Conservation (phyloP, 2,329 filamentous ascomycete genomes). For the Colletotrichum lindemuthianum region DNA sequence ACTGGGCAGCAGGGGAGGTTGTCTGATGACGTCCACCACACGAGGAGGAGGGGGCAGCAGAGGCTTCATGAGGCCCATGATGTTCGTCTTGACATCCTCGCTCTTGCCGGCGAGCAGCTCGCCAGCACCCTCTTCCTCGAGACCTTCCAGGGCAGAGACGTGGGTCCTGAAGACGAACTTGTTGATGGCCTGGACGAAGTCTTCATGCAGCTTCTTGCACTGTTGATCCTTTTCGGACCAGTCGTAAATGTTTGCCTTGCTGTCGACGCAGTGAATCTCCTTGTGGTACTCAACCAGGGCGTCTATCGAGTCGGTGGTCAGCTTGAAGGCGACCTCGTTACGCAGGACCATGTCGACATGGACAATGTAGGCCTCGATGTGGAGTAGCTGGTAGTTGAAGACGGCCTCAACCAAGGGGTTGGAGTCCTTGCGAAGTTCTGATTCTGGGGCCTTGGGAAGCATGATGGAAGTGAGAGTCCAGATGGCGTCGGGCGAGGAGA, state of each 20-base stretch:
- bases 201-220: conserved; percentile 96
- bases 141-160: conserved; percentile 88
- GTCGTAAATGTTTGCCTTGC: conserved; percentile 87
- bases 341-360: conserved; percentile 99
- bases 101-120: conserved; percentile 92
- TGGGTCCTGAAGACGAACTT: conserved; percentile 94
- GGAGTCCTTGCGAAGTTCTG: conserved; percentile 82
- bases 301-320: conserved; percentile 94
- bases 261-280: conserved; percentile 91
- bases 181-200: conserved; percentile 96
- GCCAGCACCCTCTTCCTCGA: conserved; percentile 95
- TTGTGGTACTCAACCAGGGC: conserved; percentile 94
- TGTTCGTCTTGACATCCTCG: conserved; percentile 89
- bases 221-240: conserved; percentile 98
- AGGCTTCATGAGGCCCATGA: conserved; percentile 87
- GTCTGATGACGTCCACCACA: conserved; percentile 88
- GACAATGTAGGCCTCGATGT: conserved; percentile 96
- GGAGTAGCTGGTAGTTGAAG: conserved; percentile 92
- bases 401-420: conserved; percentile 87
- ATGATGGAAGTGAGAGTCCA: conserved; percentile 95
- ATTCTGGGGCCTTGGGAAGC: conserved; percentile 87
- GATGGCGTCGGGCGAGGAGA: conserved; percentile 89
- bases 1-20: conserved; percentile 86
- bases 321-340: conserved; percentile 97
- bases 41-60: conserved; percentile 87